These are phyloP conservation scores for Phytopythium ostracodes DNA, from an alignment of 352 stramenopile genomes.

Conservation along the genomic window DNA sequence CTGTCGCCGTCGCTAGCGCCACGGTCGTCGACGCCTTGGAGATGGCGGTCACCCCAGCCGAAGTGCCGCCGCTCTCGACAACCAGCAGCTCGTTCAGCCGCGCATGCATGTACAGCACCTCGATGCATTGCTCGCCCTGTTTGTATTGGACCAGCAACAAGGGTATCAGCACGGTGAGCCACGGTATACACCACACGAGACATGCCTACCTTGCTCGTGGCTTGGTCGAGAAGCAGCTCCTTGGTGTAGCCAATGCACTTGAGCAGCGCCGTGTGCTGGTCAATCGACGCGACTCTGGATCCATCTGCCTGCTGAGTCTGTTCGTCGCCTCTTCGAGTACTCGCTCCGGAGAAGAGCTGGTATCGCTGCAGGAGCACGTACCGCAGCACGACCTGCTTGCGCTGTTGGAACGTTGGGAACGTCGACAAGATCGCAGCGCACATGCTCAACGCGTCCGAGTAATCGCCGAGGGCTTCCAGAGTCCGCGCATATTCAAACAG, in stretches of 20 bases:
- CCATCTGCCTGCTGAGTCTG: not conserved
- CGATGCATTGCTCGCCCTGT: conserved; percentile 24
- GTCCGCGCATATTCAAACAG: conserved; percentile 52
- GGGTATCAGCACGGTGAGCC: not conserved
- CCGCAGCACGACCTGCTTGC: conserved; percentile 33
- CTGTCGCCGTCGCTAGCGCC: conserved; percentile 16
- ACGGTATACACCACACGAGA: not conserved
- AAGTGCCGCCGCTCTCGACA: conserved; percentile 13
- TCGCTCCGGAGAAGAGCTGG: conserved; percentile 25
- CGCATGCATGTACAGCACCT: conserved; percentile 60
- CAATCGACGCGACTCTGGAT: conserved; percentile 8
- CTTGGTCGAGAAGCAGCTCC: conserved; percentile 36
- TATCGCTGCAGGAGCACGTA: conserved; percentile 60
- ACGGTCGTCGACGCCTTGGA: conserved; percentile 7
- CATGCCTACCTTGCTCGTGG: conserved; percentile 21
- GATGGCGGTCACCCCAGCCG: not conserved
- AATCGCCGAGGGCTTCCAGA: conserved; percentile 45
- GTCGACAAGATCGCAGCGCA: conserved; percentile 47
- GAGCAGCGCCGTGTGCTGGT: conserved; percentile 14
- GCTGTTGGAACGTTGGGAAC: conserved; percentile 44
- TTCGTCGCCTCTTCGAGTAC: not conserved
- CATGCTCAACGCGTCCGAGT: conserved; percentile 37
- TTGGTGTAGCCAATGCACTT: conserved; percentile 59
- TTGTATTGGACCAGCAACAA: not conserved
- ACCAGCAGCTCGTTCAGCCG: conserved; percentile 54